Evolutionary conservation across 2,329 filamentous ascomycete species (phyloP), one percentile per base, ranked within the genome.

Genomic region (Exophiala viscosa): DNA sequence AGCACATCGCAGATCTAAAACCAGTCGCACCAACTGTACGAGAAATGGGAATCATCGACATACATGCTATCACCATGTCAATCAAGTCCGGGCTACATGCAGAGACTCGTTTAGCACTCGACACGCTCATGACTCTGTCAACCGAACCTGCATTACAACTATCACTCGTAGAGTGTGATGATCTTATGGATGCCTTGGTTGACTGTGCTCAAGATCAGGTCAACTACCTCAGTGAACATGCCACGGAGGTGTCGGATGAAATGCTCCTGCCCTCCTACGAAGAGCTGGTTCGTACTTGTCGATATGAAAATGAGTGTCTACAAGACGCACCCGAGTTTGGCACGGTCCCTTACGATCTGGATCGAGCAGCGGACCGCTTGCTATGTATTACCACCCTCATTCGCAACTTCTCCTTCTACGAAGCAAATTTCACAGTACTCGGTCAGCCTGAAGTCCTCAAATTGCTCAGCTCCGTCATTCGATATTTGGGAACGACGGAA

Each of bases 351-450:
- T 92, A 96, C 67, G 84, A 92, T 46, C 79, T 96, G 2, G 89
- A 96, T 64, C 84, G 88, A 45, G 88, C 91, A 2, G 90, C 91
- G 3, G 91, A 96, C 62, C 83, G 87, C 54, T 72, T 99, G 43
- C 85, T 97, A 50, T 95, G 90, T 65, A 87, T 97, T 59, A 95
- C 90, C 1, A 95, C 90, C 0, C 91, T 96, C 51, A 73, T 99
- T 42, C 86, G 93, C 54, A 99, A 99, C 62, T 79, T 96, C 13
- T 97, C 93, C 0, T 96, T 96, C 68, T 80, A 80, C 67, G 87
- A 80, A 71, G 82, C 83, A 50, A 97, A 96, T 61, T 89, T 93
- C 61, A 69, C 70, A 3, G 73, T 85, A 0, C 79, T 99, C 9
- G 88, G 89, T 1, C 87, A 90, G 49, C 80, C 90, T 47, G 73